Evolutionary conservation across 805 yeast genomes (phyloP), one percentile per base, ranked within the genome.

Genomic region (Candida hispaniensis): DNA sequence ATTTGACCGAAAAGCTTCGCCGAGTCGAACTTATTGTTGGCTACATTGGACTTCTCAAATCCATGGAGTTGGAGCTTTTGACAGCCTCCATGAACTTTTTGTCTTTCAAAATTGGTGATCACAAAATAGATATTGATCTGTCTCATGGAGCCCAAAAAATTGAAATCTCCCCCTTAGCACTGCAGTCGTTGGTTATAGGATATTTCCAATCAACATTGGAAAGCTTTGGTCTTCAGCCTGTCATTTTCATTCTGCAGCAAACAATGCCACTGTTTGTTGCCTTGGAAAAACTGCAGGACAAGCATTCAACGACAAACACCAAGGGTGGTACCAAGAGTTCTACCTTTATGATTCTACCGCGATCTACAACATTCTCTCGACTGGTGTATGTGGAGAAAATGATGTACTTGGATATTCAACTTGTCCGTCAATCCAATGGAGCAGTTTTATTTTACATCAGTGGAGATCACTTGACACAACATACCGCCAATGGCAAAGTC

Each of bases 21-120:
- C 49, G 48, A 29, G 46, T 55, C 14, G 54, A 52, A 30, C 46
- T 52, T 8, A 47, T 55, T 18, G 53, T 55, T 12, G 44, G 46
- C 42, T 53, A 49, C 36, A 41, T 52, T 23, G 45, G 45, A 19
- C 47, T 50, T 17, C 38, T 56, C 28, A 48, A 49, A 41, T 38
- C 48, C n/a, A 39, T 42, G 34, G 25, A 39, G 3, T 41, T 55
- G 15, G 50, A 47, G 10, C 44, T 55, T 15, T 38, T 32, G 9
- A 47, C 49, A 13, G 52, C 55, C 3, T 47, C 56, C 14, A 47
- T 55, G 47, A 43, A 42, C 14, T 34, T 44, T 18, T 43, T 54
- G 18, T 39, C 42, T n/a, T 55, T 55, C 39, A 40, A 34, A n/a
- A 52, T 55, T 24, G 55, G 44, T 6, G 26, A 26, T 7, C 16